phyloP scores from a whole-genome alignment of 139 green algal species.

The Coccomyxa sp. region DNA sequence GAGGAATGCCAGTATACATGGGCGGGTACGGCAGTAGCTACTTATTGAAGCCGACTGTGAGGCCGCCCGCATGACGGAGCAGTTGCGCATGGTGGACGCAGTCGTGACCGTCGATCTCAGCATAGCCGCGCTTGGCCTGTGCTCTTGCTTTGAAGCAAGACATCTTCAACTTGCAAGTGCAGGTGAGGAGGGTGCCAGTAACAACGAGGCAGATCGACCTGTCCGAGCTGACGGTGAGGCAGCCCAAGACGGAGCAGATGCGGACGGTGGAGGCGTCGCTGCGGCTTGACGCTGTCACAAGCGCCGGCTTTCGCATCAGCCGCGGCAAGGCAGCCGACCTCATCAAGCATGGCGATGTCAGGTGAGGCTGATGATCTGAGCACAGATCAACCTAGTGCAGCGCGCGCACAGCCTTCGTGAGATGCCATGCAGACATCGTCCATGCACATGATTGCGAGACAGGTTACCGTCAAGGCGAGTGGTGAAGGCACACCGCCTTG shows the following conservation, averaged over 20 bases:
- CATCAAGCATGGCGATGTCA: constrained; percentile 51
- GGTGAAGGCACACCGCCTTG: too few relatives aligned
- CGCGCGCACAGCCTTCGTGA: background rate
- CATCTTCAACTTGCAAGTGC: background rate
- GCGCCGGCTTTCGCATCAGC: constrained; percentile 70
- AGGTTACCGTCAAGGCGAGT: too few relatives aligned
- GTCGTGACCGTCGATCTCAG: too few relatives aligned
- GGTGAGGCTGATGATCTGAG: background rate
- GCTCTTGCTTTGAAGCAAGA: too few relatives aligned
- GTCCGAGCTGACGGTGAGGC: constrained; percentile 38
- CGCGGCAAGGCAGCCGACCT: constrained; percentile 71
- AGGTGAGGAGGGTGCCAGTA: constrained; percentile 67
- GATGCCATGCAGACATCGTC: too few relatives aligned
- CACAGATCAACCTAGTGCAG: background rate
- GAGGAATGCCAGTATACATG: too few relatives aligned
- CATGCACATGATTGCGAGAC: too few relatives aligned
- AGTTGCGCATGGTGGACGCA: too few relatives aligned
- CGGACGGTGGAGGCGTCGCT: constrained; percentile 64
- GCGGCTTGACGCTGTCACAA: constrained; percentile 73
- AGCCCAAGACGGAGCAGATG: constrained; percentile 43
- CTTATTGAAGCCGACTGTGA: too few relatives aligned
- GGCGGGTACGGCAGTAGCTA: too few relatives aligned
- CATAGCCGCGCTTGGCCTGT: too few relatives aligned
- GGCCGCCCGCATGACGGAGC: too few relatives aligned
- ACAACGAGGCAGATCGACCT: constrained; percentile 30